phyloP scores from a whole-genome alignment of 2,329 filamentous ascomycete species.

The Xylaria sp. region DNA sequence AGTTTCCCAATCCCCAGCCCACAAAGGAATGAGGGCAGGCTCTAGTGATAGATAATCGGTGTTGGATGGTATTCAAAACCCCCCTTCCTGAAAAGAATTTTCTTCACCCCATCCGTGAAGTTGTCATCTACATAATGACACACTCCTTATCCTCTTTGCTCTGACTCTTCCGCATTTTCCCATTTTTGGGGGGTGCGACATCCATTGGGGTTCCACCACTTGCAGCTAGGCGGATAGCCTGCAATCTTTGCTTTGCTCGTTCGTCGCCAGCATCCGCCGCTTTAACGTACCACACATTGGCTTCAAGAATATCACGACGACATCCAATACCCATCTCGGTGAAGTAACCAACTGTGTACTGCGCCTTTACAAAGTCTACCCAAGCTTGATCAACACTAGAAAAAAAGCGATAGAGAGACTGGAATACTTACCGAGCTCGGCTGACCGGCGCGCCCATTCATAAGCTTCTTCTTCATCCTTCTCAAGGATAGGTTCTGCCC shows the following conservation, averaged over 20 bases:
- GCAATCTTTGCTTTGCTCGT: slow-evolving; percentile 82
- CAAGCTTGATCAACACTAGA: slow-evolving; percentile 26
- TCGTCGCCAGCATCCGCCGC: slow-evolving; percentile 92
- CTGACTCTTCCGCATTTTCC: slow-evolving; percentile 56
- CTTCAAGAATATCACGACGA: slow-evolving; percentile 90
- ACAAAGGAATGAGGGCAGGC: neutral
- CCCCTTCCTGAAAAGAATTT: neutral
- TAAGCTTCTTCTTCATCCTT: slow-evolving; percentile 97
- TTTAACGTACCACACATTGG: slow-evolving; percentile 98
- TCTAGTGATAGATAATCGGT: slow-evolving; percentile 2
- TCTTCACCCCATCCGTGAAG: slow-evolving; percentile 4
- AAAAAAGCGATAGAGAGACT: neutral
- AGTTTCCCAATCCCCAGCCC: slow-evolving; percentile 1
- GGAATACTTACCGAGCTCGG: slow-evolving; percentile 73
- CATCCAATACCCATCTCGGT: slow-evolving; percentile 98
- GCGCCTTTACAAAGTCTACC: slow-evolving; percentile 73
- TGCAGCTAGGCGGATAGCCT: slow-evolving; percentile 84
- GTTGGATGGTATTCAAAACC: slow-evolving; percentile 23
- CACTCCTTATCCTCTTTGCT: slow-evolving; percentile 58
- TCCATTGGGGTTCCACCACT: slow-evolving; percentile 62
- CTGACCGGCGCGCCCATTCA: slow-evolving; percentile 90
- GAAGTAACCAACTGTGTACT: slow-evolving; percentile 96
- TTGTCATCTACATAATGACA: slow-evolving; percentile 57
- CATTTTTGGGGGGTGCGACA: slow-evolving; percentile 56
- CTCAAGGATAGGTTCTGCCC: slow-evolving; percentile 87